These are phyloP conservation scores for Nannochloropsis gaditana DNA, from an alignment of 108 stramenopile genomes.

Conservation along the genomic window DNA sequence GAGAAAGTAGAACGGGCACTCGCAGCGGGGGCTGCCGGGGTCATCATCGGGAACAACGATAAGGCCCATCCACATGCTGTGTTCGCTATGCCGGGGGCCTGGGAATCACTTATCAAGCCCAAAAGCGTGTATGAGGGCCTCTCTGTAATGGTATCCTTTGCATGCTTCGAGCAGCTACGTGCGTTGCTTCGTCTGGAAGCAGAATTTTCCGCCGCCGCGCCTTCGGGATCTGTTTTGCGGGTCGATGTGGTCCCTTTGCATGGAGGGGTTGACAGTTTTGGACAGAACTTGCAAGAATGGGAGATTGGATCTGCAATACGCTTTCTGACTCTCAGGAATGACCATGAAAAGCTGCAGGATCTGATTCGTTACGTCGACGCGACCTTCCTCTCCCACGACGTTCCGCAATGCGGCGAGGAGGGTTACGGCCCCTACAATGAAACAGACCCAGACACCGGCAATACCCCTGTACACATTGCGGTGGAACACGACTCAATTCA, in stretches of 20 bases:
- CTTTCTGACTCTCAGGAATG: background rate
- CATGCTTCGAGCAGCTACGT: constrained; percentile 19
- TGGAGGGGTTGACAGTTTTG: background rate
- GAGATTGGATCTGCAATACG: background rate
- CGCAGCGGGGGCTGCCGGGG: background rate
- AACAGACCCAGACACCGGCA: background rate
- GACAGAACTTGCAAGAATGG: background rate
- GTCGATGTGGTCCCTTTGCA: background rate
- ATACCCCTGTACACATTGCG: background rate
- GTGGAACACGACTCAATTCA: background rate
- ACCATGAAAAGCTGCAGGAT: background rate
- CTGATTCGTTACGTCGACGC: background rate
- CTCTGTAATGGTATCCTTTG: background rate
- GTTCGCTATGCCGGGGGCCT: constrained; percentile 6
- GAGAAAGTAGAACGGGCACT: background rate
- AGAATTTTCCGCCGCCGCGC: background rate
- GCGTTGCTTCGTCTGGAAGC: background rate
- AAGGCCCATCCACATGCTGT: constrained; percentile 16
- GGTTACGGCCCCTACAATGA: background rate
- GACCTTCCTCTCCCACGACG: background rate
- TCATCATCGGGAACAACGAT: constrained; percentile 14
- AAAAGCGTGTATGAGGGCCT: background rate
- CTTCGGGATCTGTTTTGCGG: background rate
- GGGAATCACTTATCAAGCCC: background rate
- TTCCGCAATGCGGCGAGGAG: background rate